Evolutionary conservation across 2,329 filamentous ascomycete species (phyloP).

Genomic region (Colletotrichum tropicicola): DNA sequence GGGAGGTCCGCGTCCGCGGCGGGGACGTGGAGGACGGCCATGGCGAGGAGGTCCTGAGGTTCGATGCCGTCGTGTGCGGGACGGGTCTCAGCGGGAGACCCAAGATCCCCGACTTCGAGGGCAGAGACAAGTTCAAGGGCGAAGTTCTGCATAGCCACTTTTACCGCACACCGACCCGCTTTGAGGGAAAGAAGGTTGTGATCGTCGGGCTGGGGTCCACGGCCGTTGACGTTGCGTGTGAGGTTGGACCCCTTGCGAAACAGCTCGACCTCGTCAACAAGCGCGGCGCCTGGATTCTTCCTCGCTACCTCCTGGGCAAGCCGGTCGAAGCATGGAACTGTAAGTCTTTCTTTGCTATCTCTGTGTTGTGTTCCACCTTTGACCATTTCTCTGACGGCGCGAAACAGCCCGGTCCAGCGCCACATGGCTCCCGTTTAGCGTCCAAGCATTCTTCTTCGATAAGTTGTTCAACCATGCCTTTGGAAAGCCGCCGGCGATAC

Average conservation of each 20-base stretch:
- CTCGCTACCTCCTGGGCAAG: conserved; percentile 46
- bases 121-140: conserved; percentile 41
- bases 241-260: conserved; percentile 42
- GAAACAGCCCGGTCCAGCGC: conserved; percentile 40
- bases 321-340: conserved; percentile 45
- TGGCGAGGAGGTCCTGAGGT: conserved; percentile 35
- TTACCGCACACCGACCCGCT: conserved; percentile 43
- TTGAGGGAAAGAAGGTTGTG: conserved; percentile 46
- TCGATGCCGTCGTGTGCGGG: conserved; percentile 46
- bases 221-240: conserved; percentile 48
- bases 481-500: conserved; percentile 40
- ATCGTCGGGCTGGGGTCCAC: conserved; percentile 47
- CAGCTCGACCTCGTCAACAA: conserved; percentile 47
- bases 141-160: conserved; percentile 46
- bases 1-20: conserved; percentile 38
- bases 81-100: conserved; percentile 44
- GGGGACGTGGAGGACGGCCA: conserved; percentile 4
- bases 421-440: conserved; percentile 36
- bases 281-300: conserved; percentile 47
- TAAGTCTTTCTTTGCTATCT: conserved; percentile 31
- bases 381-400: too few species aligned
- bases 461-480: conserved; percentile 40
- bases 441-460: conserved; percentile 41
- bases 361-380: not conserved
- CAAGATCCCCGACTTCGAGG: conserved; percentile 40